Evolutionary conservation across 2,329 filamentous ascomycete genomes (phyloP), one percentile per base, ranked within the genome.

Genomic region (Plenodomus tracheiphilus): DNA sequence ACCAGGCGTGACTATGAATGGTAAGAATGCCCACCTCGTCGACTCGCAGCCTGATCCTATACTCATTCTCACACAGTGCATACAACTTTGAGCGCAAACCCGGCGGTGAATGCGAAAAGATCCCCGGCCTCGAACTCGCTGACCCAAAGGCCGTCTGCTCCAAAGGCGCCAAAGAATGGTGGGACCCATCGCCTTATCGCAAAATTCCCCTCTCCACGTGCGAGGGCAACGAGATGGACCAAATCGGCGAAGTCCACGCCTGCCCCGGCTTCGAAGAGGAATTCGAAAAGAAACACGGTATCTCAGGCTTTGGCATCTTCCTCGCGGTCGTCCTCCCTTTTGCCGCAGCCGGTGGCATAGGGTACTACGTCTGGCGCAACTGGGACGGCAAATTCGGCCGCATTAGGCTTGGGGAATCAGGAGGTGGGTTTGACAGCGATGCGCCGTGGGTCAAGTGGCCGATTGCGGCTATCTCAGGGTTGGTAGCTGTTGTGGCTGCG

Each of bases 361-460:
- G 94, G 34, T 97, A 89, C 78, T 97, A 85, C 74, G 86, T 93
- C 17, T 96, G 86, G 79, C 83, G 78, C 51, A 89, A 89, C 73
- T 97, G 90, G 89, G 86, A 85, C 61, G 85, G 85, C 72, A 95
- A 95, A 69, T 96, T 97, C 69, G 94, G 94, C 10, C 87, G 93
- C 69, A 79, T 99, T 68, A 84, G 91, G 18, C 84, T 99, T 13
- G 94, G 94, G 47, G 94, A 97, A 7, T 57, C 58, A 6, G 56
- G 63, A 1, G 48, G 55, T 11, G 54, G 58, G 10, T 67, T 66
- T 22, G 85, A 91, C 65, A 81, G 83, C 55, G 87, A 95, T 43
- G 83, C 86, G 38, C 83, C 87, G 1, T 89, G 89, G 79, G 81
- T 99, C 67, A 86, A 85, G 64, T 91, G 93, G 60, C 92, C 93